A percentile compares a stretch with the other conserved stretches of the same genome.
Conservation (phyloP, 768 basidiomycete species). For the Lactifluus piperatus region DNA sequence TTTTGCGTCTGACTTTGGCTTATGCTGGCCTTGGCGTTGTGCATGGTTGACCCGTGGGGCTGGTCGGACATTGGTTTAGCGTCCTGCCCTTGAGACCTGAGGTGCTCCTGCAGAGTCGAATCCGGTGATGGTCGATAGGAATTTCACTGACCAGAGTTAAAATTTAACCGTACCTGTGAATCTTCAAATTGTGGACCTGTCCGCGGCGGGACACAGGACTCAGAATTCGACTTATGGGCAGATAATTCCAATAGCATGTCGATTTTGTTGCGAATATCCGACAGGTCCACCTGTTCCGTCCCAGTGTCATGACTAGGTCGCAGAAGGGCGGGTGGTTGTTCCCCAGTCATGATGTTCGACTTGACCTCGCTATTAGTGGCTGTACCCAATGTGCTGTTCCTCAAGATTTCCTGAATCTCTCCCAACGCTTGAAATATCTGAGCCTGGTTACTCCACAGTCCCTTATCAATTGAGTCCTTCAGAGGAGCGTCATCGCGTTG, state of each 20-base stretch:
- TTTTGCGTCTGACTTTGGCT: slow-evolving; percentile 30
- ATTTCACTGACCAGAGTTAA: not conserved
- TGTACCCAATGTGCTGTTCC: slow-evolving; percentile 31
- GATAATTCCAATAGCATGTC: slow-evolving; percentile 28
- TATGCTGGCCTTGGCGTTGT: not conserved
- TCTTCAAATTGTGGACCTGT: not conserved
- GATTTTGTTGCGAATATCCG: slow-evolving; percentile 31
- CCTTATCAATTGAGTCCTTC: not conserved
- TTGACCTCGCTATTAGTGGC: slow-evolving; percentile 18
- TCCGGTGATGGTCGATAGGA: not conserved
- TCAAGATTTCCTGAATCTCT: slow-evolving; percentile 34
- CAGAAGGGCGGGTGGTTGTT: slow-evolving; percentile 22
- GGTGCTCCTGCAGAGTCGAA: not conserved
- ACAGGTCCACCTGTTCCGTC: slow-evolving; percentile 19
- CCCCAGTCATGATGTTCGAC: not conserved
- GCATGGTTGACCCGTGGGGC: not conserved
- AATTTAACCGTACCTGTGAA: not conserved
- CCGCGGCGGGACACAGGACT: not conserved
- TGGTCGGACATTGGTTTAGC: not conserved
- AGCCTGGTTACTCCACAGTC: not conserved
- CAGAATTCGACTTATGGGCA: slow-evolving; percentile 10
- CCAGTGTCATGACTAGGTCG: slow-evolving; percentile 9
- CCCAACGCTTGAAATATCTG: slow-evolving; percentile 24
- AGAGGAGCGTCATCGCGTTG: not conserved
- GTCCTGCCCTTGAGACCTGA: not conserved